Base-by-base conservation (phyloP, 1,284 basidiomycete genomes). In the Clitocybe nebularis region DNA sequence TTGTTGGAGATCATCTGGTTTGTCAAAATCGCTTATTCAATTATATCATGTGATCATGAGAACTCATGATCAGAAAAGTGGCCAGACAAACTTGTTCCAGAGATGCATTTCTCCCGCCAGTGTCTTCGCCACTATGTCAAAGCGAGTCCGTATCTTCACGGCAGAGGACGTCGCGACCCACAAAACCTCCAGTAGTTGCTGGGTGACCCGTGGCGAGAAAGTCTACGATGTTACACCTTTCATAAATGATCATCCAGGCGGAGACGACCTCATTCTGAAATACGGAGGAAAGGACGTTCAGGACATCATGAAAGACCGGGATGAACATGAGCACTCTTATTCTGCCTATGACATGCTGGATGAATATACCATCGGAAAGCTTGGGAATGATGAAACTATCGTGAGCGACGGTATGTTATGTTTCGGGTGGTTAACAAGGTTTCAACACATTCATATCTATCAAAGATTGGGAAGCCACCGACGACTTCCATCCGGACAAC, bases 311-410 rank as follows among this genome's bases (percentile, higher is more conserved):
- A 77, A 77, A 56, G 86, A 96, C 64, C 68, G 77, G 46, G 59
- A 72, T n/a, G 83, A 89, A 57, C 96, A 99, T 64, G 84, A 85
- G n/a, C 96, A 99, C 64, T 94, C 92, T 1, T 83, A 90, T 19
- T 80, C 86, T 3, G 96, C 95, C 0, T 99, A 91, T 61, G 86
- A 89, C 33, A 89, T 99, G 81, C 63, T 99, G 57, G 80, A 88
- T 20, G 93, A 96, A 61, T 92, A 89, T 61, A 52, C 79, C 42
- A 76, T 96, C 58, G 93, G 93, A 19, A 77, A 83, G 50, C 56
- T 96, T 37, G 91, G 90, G 3, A 75, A 73, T 0, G 81, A 79
- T n/a, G 84, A 88, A 55, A 79, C 69, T 28, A 79, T 83, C 25
- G 84, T 94, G 39, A 76, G 78, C 46, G 89, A 94, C 32, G 82